A percentile compares a stretch with the other conserved stretches of the same genome.
phyloP scores from a whole-genome alignment of 306 rosid genomes.

The Lathyrus tuberosus region DNA sequence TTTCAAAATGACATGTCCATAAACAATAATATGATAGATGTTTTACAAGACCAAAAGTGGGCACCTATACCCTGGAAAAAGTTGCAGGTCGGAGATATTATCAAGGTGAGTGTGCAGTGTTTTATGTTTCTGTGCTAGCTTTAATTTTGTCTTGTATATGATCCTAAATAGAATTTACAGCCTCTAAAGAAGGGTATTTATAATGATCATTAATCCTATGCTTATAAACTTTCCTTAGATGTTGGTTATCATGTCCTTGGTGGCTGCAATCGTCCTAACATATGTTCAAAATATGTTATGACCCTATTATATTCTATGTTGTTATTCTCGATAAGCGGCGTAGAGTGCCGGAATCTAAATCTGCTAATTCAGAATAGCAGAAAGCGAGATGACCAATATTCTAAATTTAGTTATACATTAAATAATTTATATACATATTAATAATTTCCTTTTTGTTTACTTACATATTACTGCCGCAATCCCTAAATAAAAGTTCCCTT shows the following conservation, averaged over 20 bases:
- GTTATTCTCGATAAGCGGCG: neutral
- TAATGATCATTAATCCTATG: conserved; percentile 12
- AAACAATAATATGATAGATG: conserved; percentile 71
- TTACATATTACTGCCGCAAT: neutral
- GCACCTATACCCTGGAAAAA: conserved; percentile 78
- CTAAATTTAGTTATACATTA: neutral
- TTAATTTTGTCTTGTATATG: conserved; percentile 32
- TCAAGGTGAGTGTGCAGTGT: conserved; percentile 74
- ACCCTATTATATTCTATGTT: neutral
- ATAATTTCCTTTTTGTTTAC: neutral
- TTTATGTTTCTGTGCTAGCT: conserved; percentile 34
- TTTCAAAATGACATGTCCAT: conserved; percentile 93
- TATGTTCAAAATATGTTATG: conserved; percentile 17
- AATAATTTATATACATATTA: neutral
- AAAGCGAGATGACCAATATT: neutral
- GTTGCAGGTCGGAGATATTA: conserved; percentile 95
- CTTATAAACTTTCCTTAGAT: conserved; percentile 15
- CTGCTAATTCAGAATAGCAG: neutral
- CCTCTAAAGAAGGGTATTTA: neutral
- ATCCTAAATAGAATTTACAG: conserved; percentile 13
- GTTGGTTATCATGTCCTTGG: conserved; percentile 24
- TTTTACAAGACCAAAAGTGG: conserved; percentile 89
- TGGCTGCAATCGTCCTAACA: conserved; percentile 22
- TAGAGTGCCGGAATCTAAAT: neutral
- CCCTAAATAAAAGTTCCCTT: neutral